Conservation (phyloP, 2,329 filamentous ascomycete genomes). For the Thermomyces lanuginosus region DNA sequence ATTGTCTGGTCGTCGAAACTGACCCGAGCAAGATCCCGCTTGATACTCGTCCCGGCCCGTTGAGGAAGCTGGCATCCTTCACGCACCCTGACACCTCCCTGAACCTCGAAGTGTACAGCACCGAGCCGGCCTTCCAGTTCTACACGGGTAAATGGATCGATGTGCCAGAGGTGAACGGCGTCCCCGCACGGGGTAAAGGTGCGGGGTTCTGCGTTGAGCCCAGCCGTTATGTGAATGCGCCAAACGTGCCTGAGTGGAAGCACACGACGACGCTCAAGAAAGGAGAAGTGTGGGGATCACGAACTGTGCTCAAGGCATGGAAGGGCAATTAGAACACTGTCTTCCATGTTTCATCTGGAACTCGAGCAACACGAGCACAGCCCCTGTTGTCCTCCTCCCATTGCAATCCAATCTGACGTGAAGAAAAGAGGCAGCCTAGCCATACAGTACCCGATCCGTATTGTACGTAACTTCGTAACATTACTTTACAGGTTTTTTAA, state of each 20-base stretch:
- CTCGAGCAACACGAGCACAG: too few species aligned
- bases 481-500: too few species aligned
- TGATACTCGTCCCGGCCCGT: conserved; percentile 47
- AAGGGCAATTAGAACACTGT: too few species aligned
- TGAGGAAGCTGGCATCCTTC: conserved; percentile 54
- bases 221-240: conserved; percentile 74
- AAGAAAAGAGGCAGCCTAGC: too few species aligned
- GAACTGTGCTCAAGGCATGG: conserved; percentile 76
- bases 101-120: conserved; percentile 75
- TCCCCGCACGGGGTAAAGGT: conserved; percentile 48
- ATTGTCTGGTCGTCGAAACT: conserved; percentile 70
- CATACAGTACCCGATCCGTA: too few species aligned
- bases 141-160: conserved; percentile 80
- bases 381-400: too few species aligned
- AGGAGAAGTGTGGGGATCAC: conserved; percentile 66
- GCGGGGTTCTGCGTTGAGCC: conserved; percentile 87
- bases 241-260: conserved; percentile 68
- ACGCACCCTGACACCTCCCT: conserved; percentile 58
- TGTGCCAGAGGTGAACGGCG: conserved; percentile 45
- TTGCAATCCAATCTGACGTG: too few species aligned
- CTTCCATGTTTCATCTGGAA: too few species aligned
- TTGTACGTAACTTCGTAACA: too few species aligned
- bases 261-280: conserved; percentile 65
- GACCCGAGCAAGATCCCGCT: conserved; percentile 44
- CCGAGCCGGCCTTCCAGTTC: conserved; percentile 92